These are phyloP conservation scores for Kurtzmaniella cleridarum DNA, from an alignment of 805 yeast species.

Conservation along the genomic window DNA sequence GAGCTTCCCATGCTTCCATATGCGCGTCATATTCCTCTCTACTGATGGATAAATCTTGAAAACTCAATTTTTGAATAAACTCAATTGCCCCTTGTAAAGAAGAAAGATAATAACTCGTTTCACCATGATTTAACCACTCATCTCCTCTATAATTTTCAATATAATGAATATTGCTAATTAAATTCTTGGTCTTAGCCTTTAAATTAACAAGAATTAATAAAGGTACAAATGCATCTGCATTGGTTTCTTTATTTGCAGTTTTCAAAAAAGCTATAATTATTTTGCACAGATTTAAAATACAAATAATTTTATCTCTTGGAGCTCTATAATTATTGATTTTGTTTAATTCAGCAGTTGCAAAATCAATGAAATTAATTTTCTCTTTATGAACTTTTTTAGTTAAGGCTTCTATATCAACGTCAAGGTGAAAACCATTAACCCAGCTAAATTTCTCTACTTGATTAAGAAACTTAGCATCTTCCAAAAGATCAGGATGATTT, in stretches of 20 bases:
- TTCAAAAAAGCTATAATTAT: conserved; percentile 84
- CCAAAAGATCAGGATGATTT: conserved; percentile 51
- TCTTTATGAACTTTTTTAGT: conserved; percentile 26
- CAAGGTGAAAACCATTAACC: conserved; percentile 72
- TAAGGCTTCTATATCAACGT: conserved; percentile 47
- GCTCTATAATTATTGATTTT: conserved; percentile 83
- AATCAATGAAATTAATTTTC: conserved; percentile 42
- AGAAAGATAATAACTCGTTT: conserved; percentile 84
- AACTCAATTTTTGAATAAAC: conserved; percentile 61
- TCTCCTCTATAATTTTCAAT: conserved; percentile 79
- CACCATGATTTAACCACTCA: conserved; percentile 71
- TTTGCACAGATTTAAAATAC: conserved; percentile 86
- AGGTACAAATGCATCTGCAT: conserved; percentile 95
- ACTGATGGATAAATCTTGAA: conserved; percentile 53
- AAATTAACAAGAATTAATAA: conserved; percentile 73
- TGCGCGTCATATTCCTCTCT: conserved; percentile 55
- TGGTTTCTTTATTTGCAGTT: conserved; percentile 61
- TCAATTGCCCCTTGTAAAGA: conserved; percentile 86
- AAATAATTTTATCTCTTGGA: conserved; percentile 91
- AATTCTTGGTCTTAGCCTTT: conserved; percentile 55
- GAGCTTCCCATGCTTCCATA: conserved; percentile 46
- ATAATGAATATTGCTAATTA: conserved; percentile 77
- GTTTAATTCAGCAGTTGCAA: conserved; percentile 67
- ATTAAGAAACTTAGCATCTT: conserved; percentile 48
- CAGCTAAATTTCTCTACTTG: conserved; percentile 64